Evolutionary conservation across 345 rosid species (phyloP), one percentile per base, ranked within the genome.

Genomic region (Clausena lansium): DNA sequence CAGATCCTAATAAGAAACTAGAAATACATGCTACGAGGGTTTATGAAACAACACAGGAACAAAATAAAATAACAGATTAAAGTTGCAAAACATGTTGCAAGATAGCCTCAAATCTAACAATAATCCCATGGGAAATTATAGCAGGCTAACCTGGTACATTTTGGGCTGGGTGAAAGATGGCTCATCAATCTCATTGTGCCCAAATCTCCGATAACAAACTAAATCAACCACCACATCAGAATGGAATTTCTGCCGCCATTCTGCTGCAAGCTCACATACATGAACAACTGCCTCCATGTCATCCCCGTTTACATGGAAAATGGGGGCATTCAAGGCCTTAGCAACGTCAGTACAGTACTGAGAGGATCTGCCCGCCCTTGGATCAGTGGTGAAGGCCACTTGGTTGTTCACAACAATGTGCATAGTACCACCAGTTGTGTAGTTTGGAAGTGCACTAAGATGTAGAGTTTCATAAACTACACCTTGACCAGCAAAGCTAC

Each of bases 301-400:
- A 79, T 93, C 97, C 24, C 83, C 97, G 69, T 91, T 93, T 4
- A 89, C 97, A 73, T 93, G 95, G 69, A 93, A 88, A 73, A 93
- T 93, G 13, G 97, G 97, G 33, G 90, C 97, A 89, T 85, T 68
- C 81, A 93, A 83, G 77, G 97, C 95, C 85, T 93, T 91, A 30
- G 95, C 95, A 80, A 91, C 97, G 86, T 93, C 97, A 73, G 97
- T 93, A 70, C 97, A 93, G 66, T 93, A 93, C 81, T 91, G 92
- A 36, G 97, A 93, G 77, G 97, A 93, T 85, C 97, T 87, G 27
- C 97, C 97, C 0, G 90, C 80, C 77, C 75, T 87, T 15, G 95
- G 97, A 84, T 93, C 95, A 58, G 97, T 93, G 14, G 97, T 91
- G 79, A 93, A 91, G 76, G 95, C 97, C 59, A 93, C 97, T 87